phyloP scores from a whole-genome alignment of 805 yeast species.

The Candida wancherniae region DNA sequence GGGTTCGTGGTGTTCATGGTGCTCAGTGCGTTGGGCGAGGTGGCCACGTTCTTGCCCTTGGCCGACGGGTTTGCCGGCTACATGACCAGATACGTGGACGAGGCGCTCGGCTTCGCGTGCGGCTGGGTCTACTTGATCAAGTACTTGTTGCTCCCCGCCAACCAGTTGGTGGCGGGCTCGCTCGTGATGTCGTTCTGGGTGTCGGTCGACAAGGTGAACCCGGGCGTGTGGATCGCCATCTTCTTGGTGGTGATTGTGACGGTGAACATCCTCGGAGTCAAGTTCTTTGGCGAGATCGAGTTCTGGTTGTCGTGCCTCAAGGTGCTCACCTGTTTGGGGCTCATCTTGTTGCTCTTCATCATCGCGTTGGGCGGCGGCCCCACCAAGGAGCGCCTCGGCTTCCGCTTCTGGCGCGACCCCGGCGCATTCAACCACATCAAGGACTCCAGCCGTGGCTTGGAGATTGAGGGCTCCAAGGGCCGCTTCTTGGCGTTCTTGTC shows the following conservation, averaged over 20 bases:
- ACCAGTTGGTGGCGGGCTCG: constrained; percentile 61
- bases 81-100: constrained; percentile 60
- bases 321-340: constrained; percentile 60
- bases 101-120: constrained; percentile 62
- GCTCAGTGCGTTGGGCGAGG: constrained; percentile 55
- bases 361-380: constrained; percentile 80
- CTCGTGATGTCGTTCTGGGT: constrained; percentile 54
- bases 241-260: constrained; percentile 37
- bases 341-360: constrained; percentile 57
- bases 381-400: constrained; percentile 65
- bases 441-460: constrained; percentile 34
- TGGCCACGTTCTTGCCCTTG: constrained; percentile 63
- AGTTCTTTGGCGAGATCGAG: constrained; percentile 41
- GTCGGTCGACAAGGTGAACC: constrained; percentile 39
- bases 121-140: constrained; percentile 60
- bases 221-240: constrained; percentile 44
- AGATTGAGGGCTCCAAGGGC: constrained; percentile 43
- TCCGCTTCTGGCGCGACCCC: constrained; percentile 65
- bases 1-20: constrained; percentile 63
- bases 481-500: constrained; percentile 58
- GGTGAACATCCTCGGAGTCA: constrained; percentile 46
- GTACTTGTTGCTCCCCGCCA: constrained; percentile 53
- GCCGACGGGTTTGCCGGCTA: constrained; percentile 64
- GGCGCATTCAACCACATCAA: constrained; percentile 55
- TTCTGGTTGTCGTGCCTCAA: constrained; percentile 63